Evolutionary conservation across 495 filamentous ascomycete genomes (phyloP).

Genomic region (Elasticomyces elasticus): DNA sequence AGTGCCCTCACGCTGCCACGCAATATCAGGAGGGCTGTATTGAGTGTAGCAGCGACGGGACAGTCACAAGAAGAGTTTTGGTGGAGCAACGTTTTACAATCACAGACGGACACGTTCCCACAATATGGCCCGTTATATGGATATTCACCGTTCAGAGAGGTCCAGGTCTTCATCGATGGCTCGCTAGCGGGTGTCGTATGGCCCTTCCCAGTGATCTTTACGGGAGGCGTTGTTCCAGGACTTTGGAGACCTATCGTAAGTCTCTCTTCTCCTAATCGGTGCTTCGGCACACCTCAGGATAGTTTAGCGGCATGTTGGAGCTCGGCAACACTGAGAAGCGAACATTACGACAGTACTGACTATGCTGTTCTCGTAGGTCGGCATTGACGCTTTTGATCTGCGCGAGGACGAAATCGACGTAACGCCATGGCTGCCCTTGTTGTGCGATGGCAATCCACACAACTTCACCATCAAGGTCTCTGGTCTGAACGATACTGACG

Average conservation of each 20-base stretch:
- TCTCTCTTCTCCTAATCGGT: no score
- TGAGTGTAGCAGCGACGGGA: slow-evolving; percentile 67
- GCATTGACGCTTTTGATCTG: slow-evolving; percentile 76
- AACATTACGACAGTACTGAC: no score
- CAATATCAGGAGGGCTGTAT: slow-evolving; percentile 58
- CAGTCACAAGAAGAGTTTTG: slow-evolving; percentile 80
- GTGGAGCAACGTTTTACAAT: slow-evolving; percentile 71
- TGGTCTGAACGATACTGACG: slow-evolving; percentile 48
- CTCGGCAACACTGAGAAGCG: no score
- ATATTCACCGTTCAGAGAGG: slow-evolving; percentile 69
- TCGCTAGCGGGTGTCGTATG: slow-evolving; percentile 67
- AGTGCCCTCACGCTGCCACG: slow-evolving; percentile 50
- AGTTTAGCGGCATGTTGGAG: no score
- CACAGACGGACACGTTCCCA: slow-evolving; percentile 52
- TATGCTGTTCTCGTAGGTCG: no score
- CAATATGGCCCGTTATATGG: slow-evolving; percentile 51
- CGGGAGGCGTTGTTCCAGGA: slow-evolving; percentile 71
- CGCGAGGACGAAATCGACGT: slow-evolving; percentile 77
- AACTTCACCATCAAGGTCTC: slow-evolving; percentile 61
- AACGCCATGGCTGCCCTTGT: slow-evolving; percentile 60
- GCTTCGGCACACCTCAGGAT: no score
- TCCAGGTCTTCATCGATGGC: slow-evolving; percentile 71
- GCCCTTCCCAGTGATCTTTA: slow-evolving; percentile 84
- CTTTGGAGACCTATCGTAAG: slow-evolving; percentile 81
- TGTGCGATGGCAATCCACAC: slow-evolving; percentile 56